A percentile compares a stretch with the other conserved stretches of the same genome.
phyloP scores from a whole-genome alignment of 768 basidiomycete species.

The Crucibulum laeve region DNA sequence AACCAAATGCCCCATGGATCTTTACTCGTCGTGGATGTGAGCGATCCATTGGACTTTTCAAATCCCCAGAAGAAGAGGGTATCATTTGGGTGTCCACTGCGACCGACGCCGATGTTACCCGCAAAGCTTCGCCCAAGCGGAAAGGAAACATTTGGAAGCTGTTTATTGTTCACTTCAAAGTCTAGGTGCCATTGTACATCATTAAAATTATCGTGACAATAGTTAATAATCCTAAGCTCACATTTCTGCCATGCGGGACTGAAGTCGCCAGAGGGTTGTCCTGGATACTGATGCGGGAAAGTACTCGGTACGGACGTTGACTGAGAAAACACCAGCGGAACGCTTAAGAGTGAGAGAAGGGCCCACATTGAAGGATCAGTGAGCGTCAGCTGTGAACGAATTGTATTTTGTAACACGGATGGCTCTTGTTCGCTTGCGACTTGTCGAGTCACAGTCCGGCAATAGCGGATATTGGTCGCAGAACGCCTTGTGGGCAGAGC shows the following conservation, averaged over 20 bases:
- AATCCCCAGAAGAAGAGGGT: slow-evolving; percentile 67
- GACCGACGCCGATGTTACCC: slow-evolving; percentile 60
- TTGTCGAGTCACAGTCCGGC: too few species aligned
- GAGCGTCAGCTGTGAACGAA: too few species aligned
- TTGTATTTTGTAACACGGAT: too few species aligned
- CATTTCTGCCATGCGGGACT: slow-evolving; percentile 61
- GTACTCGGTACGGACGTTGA: slow-evolving; percentile 29
- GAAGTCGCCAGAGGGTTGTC: slow-evolving; percentile 41
- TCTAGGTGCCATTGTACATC: slow-evolving; percentile 28
- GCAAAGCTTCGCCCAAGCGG: slow-evolving; percentile 49
- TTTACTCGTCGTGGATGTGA: slow-evolving; percentile 33
- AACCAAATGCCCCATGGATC: slow-evolving; percentile 75
- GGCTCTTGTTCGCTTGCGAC: too few species aligned
- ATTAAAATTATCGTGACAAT: not conserved
- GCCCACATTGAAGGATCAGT: too few species aligned
- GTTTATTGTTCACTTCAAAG: slow-evolving; percentile 46
- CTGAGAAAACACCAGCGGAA: too few species aligned
- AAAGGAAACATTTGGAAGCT: slow-evolving; percentile 61
- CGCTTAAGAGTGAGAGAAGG: too few species aligned
- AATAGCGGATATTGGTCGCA: too few species aligned
- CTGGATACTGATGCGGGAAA: slow-evolving; percentile 45
- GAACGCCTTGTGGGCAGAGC: too few species aligned
- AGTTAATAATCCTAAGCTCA: slow-evolving; percentile 22
- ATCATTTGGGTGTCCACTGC: slow-evolving; percentile 55
- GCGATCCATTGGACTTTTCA: slow-evolving; percentile 51